These are phyloP conservation scores for Penicillium capsulatum DNA, from an alignment of 2,329 filamentous ascomycete genomes.

Conservation along the genomic window DNA sequence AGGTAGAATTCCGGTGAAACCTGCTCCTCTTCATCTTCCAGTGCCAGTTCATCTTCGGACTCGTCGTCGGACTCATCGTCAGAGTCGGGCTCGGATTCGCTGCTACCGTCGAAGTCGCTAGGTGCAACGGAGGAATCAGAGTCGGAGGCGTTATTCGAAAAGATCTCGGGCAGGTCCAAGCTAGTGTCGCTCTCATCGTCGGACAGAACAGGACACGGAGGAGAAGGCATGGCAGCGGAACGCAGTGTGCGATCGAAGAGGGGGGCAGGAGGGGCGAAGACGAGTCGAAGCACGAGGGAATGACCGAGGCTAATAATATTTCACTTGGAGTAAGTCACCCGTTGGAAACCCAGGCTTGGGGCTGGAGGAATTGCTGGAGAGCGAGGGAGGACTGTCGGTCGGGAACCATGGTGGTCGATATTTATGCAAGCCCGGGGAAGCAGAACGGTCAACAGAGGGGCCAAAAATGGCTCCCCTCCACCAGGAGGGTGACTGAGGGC, in stretches of 20 bases:
- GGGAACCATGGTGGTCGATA: conserved; percentile 10
- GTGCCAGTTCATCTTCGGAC: conserved; percentile 12
- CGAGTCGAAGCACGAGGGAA: conserved; percentile 2
- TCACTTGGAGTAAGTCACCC: conserved; percentile 10
- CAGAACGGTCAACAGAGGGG: conserved; percentile 11
- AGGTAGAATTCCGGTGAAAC: conserved; percentile 23
- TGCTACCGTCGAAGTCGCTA: conserved; percentile 1
- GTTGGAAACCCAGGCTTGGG: conserved; percentile 6
- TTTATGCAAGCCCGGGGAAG: conserved; percentile 19
- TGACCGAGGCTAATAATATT: conserved; percentile 5
- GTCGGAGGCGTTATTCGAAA: neutral
- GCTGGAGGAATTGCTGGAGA: conserved; percentile 9
- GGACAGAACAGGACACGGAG: neutral
- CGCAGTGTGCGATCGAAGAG: neutral
- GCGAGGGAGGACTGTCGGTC: conserved; percentile 8
- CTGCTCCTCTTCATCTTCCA: conserved; percentile 13
- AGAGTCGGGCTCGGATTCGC: conserved; percentile 14
- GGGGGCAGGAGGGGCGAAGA: neutral
- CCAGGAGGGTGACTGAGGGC: conserved; percentile 4
- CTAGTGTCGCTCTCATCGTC: neutral
- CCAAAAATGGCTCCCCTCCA: conserved; percentile 11
- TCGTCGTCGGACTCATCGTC: conserved; percentile 3
- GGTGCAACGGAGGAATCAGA: neutral
- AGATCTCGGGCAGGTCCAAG: neutral
- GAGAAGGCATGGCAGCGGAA: neutral